A percentile compares a stretch with the other conserved stretches of the same genome.
Conservation (phyloP, 2,329 filamentous ascomycete species). For the Nemania bipapillata region DNA sequence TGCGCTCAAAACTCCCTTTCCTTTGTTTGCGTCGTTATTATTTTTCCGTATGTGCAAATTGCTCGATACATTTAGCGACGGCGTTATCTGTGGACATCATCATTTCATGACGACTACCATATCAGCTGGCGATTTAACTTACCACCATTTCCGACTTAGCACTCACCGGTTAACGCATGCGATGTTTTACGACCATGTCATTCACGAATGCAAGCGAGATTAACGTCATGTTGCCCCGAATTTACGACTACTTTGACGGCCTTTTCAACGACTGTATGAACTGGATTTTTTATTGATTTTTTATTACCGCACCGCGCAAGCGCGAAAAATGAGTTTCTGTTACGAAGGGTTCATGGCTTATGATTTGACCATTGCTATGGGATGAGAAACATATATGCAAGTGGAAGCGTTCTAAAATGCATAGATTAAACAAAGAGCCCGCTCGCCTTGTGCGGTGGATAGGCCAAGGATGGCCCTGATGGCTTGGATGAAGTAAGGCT, state of each 20-base stretch:
- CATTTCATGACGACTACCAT: conserved; percentile 50
- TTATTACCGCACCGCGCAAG: conserved; percentile 47
- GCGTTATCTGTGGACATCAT: conserved; percentile 57
- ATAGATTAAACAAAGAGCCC: conserved; percentile 43
- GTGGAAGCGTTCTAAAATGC: conserved; percentile 46
- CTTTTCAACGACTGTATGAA: conserved; percentile 54
- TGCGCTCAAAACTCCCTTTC: conserved; percentile 39
- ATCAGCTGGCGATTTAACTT: conserved; percentile 45
- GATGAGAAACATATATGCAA: conserved; percentile 43
- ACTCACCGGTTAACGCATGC: conserved; percentile 46
- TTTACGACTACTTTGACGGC: conserved; percentile 51
- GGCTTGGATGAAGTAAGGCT: conserved; percentile 22
- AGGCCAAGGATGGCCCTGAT: conserved; percentile 15
- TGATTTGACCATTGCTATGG: conserved; percentile 45
- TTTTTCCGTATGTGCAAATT: conserved; percentile 50
- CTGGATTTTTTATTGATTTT: conserved; percentile 44
- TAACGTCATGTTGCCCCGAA: conserved; percentile 48
- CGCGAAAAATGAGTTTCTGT: conserved; percentile 47
- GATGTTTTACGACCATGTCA: conserved; percentile 50
- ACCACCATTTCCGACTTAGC: conserved; percentile 42
- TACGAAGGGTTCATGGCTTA: conserved; percentile 47
- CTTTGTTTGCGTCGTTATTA: conserved; percentile 50
- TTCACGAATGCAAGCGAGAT: conserved; percentile 38
- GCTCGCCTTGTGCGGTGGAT: conserved; percentile 23
- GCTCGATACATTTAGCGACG: conserved; percentile 57